These are phyloP conservation scores for Cyphellophora europaea DNA, from an alignment of 2,329 filamentous ascomycete species.

Conservation along the genomic window DNA sequence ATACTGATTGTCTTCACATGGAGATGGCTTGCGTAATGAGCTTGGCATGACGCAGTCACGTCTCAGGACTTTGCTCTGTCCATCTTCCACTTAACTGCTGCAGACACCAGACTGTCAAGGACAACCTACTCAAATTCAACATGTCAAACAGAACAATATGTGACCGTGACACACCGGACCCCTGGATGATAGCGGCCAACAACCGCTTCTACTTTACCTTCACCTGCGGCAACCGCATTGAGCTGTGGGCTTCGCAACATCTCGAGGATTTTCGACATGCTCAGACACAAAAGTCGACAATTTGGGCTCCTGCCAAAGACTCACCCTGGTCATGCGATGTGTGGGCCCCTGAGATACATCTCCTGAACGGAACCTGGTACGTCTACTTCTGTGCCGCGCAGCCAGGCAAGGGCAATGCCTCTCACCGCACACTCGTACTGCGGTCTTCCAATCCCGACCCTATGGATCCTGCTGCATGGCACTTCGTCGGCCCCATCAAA, in stretches of 20 bases:
- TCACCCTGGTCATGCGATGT: conserved; percentile 36
- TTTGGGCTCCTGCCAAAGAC: conserved; percentile 31
- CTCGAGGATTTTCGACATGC: conserved; percentile 25
- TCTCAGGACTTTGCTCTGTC: too few species aligned
- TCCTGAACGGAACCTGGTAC: conserved; percentile 43
- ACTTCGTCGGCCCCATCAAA: conserved; percentile 14
- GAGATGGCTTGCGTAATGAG: too few species aligned
- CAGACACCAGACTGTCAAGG: too few species aligned
- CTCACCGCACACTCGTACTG: conserved; percentile 14
- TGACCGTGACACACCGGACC: conserved; percentile 23
- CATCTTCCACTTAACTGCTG: too few species aligned
- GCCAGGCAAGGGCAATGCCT: conserved; percentile 13
- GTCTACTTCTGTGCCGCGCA: conserved; percentile 32
- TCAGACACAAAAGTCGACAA: conserved; percentile 17
- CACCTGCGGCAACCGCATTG: conserved; percentile 26
- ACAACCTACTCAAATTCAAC: too few species aligned
- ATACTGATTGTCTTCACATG: too few species aligned
- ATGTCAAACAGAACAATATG: conserved; percentile 24
- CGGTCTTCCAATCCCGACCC: conserved; percentile 10
- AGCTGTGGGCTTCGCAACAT: conserved; percentile 24
- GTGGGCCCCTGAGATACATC: conserved; percentile 49
- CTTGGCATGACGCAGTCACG: too few species aligned
- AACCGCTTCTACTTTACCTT: conserved; percentile 24
- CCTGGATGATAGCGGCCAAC: conserved; percentile 22
- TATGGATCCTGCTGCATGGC: conserved; percentile 13